Base-by-base conservation (phyloP, 805 yeast species). In the Candida xyloterini region DNA sequence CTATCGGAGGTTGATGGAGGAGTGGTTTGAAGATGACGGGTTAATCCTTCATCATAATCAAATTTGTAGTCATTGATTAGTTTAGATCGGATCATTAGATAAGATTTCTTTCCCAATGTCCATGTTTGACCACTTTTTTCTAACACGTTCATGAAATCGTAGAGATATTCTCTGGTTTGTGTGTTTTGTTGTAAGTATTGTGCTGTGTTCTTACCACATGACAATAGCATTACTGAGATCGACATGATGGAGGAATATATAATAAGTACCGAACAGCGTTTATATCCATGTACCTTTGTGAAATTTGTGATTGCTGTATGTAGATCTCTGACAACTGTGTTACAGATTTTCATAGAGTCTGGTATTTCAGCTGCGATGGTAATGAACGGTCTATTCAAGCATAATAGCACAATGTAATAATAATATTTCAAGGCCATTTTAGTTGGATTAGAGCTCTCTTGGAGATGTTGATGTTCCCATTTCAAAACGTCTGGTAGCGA, bases 311-410 rank as follows among this genome's bases (percentile, higher is more conserved):
- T 61, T 0, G 71, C 67, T 11, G 53, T 56, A 41, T 65, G 61
- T 28, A 74, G 52, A 38, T 72, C 77, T 13, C 62, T 66, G 15
- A 74, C 70, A 0, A 67, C 71, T 15, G 59, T 60, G 3, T 57
- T 38, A 39, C 76, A 68, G 7, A 70, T 60, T 16, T 35, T 20
- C 13, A 38, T 23, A 7, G 52, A 28, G 23, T 33, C 23, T 10
- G 27, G 32, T 10, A 20, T 44, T 50, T 16, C 47, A 46, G 22
- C 38, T 26, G 26, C 11, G 6, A 67, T 51, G 3, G 75, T 79
- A 28, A 78, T 69, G 49, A 79, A 78, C 2, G 83, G 84, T 29
- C 80, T 64, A 51, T 79, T 79, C 37, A 79, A 67, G 41, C 84
- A 78, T n/a, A 79, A 60, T 13, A 74, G 57, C 2, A 77, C 70